Percentiles rank a stretch among this genome's conserved stretches.
phyloP scores from a whole-genome alignment of 257 asterid species.

The Ajuga chamaepitys region DNA sequence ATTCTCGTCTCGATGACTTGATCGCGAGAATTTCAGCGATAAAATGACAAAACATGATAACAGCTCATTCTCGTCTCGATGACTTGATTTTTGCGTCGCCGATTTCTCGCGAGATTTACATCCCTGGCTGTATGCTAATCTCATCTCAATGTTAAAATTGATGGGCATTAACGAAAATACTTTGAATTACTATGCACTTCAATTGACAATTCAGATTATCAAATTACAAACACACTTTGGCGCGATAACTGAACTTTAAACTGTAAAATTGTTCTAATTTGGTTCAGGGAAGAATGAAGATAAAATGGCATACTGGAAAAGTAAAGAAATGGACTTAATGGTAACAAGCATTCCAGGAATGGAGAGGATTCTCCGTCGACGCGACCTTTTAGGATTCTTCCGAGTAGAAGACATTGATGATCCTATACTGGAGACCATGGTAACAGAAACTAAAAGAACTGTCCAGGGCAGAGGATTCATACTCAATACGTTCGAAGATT shows the following conservation, averaged over 20 bases:
- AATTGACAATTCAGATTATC: too few relatives aligned
- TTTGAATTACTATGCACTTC: too few relatives aligned
- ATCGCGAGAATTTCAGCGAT: too few relatives aligned
- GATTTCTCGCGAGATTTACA: too few relatives aligned
- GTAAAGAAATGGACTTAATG: constrained; percentile 24
- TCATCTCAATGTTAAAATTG: too few relatives aligned
- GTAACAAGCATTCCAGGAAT: constrained; percentile 28
- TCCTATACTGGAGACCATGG: constrained; percentile 2
- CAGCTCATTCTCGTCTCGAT: too few relatives aligned
- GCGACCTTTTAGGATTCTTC: constrained; percentile 13
- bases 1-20: too few relatives aligned
- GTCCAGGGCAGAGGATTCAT: constrained; percentile 36
- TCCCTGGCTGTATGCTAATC: too few relatives aligned
- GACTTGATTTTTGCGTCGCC: too few relatives aligned
- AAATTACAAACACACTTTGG: neutral
- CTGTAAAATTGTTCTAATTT: neutral
- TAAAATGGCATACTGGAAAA: constrained; percentile 14
- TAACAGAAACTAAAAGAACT: constrained; percentile 21
- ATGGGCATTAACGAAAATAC: too few relatives aligned
- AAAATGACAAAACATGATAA: too few relatives aligned
- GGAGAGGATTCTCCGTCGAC: constrained; percentile 21
- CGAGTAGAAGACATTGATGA: constrained; percentile 15
- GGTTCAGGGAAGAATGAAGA: constrained; percentile 30
- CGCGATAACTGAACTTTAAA: neutral
- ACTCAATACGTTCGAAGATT: constrained; percentile 55